Evolutionary conservation across 2,329 filamentous ascomycete species (phyloP).

Genomic region (Cercospora canescens): DNA sequence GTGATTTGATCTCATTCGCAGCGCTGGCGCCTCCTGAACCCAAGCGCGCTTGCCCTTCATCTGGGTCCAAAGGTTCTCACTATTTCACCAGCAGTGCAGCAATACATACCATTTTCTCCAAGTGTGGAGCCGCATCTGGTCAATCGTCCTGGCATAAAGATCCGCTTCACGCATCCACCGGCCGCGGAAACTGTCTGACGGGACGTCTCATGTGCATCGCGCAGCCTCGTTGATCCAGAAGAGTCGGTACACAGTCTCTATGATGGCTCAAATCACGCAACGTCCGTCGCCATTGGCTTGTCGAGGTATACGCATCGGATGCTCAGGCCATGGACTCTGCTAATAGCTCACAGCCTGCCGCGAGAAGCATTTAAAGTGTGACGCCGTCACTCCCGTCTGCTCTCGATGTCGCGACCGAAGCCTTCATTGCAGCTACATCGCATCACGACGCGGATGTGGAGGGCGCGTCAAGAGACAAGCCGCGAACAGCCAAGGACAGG

Average conservation of each 20-base stretch:
- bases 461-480: conserved; percentile 42
- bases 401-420: conserved; percentile 45
- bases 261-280: neutral
- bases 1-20: neutral
- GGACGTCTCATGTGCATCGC: neutral
- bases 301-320: conserved; percentile 22
- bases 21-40: neutral
- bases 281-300: conserved; percentile 30
- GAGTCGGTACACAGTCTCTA: neutral
- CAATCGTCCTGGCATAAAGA: neutral
- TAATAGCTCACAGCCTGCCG: conserved; percentile 40
- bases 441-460: conserved; percentile 74
- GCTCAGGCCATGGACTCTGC: neutral
- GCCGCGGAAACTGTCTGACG: neutral
- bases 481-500: neutral
- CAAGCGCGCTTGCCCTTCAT: neutral
- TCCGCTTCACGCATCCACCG: neutral
- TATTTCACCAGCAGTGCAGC: neutral
- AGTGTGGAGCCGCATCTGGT: neutral
- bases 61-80: neutral
- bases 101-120: neutral
- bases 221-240: neutral
- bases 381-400: conserved; percentile 66
- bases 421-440: conserved; percentile 68
- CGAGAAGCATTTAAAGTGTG: conserved; percentile 72